Evolutionary conservation across 139 green algal species (phyloP).

Genomic region (Chlorella vulgaris): DNA sequence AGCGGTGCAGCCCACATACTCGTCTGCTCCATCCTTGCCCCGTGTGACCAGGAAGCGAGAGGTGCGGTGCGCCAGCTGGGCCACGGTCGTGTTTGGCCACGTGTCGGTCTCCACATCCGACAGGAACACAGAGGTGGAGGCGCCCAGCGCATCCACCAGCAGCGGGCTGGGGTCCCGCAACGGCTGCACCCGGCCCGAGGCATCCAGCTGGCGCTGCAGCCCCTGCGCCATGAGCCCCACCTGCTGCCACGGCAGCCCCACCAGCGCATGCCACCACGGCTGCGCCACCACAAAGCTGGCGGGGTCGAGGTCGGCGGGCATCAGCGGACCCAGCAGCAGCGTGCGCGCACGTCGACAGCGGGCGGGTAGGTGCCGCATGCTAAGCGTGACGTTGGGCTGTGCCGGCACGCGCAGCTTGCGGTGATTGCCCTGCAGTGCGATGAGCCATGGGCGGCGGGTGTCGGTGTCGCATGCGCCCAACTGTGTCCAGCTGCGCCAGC

Average conservation of each 20-base stretch:
- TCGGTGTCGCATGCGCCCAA: neutral
- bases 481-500: too few species aligned
- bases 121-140: conserved; percentile 70
- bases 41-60: conserved; percentile 67
- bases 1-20: conserved; percentile 7
- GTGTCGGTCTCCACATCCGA: conserved; percentile 84
- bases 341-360: conserved; percentile 65
- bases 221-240: conserved; percentile 71
- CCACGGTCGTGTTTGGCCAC: conserved; percentile 55
- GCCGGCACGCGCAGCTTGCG: conserved; percentile 71
- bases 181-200: conserved; percentile 49
- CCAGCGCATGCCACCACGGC: conserved; percentile 16
- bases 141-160: conserved; percentile 63
- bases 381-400: conserved; percentile 74
- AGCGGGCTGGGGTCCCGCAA: conserved; percentile 58
- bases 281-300: conserved; percentile 56
- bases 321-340: conserved; percentile 77
- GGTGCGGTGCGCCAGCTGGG: conserved; percentile 42
- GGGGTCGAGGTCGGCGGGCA: conserved; percentile 69
- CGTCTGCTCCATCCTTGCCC: conserved; percentile 64
- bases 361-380: conserved; percentile 61
- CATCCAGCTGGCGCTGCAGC: conserved; percentile 66
- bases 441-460: neutral
- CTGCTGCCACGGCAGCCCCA: conserved; percentile 31
- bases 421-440: conserved; percentile 56